Evolutionary conservation across 768 basidiomycete species (phyloP).

Genomic region (Agrocybe pediades): DNA sequence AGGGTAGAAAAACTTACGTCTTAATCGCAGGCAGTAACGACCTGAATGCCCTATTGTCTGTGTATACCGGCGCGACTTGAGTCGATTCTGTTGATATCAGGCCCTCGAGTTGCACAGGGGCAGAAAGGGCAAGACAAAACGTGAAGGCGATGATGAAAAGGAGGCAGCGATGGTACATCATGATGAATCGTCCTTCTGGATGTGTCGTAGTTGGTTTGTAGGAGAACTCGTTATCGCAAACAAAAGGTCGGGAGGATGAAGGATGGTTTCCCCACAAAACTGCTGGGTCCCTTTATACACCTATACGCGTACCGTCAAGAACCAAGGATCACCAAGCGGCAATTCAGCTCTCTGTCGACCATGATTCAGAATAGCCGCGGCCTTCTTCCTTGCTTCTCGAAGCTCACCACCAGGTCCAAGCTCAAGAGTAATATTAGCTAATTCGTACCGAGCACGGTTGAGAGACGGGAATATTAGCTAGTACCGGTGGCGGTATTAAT

Average conservation of each 20-base stretch:
- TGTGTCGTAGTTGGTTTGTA: slow-evolving; percentile 4
- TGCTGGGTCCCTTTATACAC: neutral
- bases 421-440: neutral
- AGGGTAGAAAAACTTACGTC: neutral
- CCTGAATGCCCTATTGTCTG: neutral
- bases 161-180: slow-evolving; percentile 14
- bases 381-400: neutral
- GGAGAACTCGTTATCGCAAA: too few relatives aligned
- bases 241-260: too few relatives aligned
- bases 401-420: neutral
- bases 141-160: slow-evolving; percentile 13
- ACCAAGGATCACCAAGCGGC: neutral
- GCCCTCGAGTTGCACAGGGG: slow-evolving; percentile 8
- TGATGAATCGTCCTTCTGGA: slow-evolving; percentile 1
- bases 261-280: neutral
- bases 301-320: neutral
- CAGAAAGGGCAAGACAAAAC: slow-evolving; percentile 12
- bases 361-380: neutral
- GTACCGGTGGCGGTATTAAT: neutral
- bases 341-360: neutral
- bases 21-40: neutral
- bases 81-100: neutral
- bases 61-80: neutral
- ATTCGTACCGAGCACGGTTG: neutral
- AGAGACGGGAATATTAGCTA: neutral